Base-by-base conservation (phyloP, 129 eudicot species). In the Scalesia atractyloides region DNA sequence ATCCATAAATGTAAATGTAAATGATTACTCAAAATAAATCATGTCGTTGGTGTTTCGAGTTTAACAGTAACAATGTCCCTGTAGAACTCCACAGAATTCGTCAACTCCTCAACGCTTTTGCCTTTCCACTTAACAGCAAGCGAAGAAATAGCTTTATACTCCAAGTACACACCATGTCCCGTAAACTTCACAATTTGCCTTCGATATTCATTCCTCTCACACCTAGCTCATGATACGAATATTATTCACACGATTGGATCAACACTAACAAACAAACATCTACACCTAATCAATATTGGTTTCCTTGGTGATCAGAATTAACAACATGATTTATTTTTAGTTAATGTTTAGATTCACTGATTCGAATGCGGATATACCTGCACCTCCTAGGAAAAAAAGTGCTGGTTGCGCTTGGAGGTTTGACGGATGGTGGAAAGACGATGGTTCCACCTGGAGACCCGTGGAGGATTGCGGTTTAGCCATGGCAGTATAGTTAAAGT, bases 111-210 rank as follows among this genome's bases (percentile, higher is more conserved):
- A 2, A 85, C 83, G 4, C 71, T 84, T 72, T 93, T 93, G 56
- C 96, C 97, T 72, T 87, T 93, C 98, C 98, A 93, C 71, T 93
- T 89, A 11, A 4, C 86, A 16, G 90, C 86, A 41, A 93, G 95
- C 9, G 68, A 81, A 15, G 87, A 48, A 60, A 93, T 81, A 30
- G 97, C 98, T 66, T 64, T 73, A 12, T 78, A 84, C 73, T 89
- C 95, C 73, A 93, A 53, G 73, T 93, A 93, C 33, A 93, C 89
- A 15, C 87, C 98, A 34, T 89, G 86, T 11, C 90, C 95, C 15
- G 98, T 93, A 73, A 87, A 84, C 82, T 82, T 89, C 12, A 93
- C 47, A 63, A 81, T 12, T 81, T 84, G 5, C 96, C 98, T 49
- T 89, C 61, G 17, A 93, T 89, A 22, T 83, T 87, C 84, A 89